Evolutionary conservation across 2,329 filamentous ascomycete species (phyloP).

Genomic region (Macrophomina tecta): DNA sequence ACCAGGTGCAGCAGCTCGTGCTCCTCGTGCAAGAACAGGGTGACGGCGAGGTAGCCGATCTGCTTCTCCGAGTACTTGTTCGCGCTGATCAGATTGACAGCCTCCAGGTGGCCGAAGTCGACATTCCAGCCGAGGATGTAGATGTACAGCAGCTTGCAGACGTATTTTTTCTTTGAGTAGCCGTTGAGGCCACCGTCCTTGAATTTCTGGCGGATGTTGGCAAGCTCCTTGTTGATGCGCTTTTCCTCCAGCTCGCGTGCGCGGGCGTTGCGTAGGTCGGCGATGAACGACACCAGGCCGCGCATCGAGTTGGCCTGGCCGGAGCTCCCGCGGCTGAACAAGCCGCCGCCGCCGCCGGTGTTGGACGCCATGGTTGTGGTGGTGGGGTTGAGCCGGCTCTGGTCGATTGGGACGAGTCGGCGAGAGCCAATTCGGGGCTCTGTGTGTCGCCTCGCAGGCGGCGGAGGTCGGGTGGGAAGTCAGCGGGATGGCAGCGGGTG

Average conservation of each 20-base stretch:
- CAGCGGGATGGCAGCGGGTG: conserved; percentile 12
- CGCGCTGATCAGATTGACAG: conserved; percentile 95
- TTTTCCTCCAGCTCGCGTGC: conserved; percentile 97
- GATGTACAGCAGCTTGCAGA: conserved; percentile 99
- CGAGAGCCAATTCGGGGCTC: conserved; percentile 9
- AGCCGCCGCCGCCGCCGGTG: conserved; percentile 43
- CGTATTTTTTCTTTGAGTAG: conserved; percentile 99
- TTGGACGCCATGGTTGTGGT: conserved; percentile 43
- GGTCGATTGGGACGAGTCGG: conserved; percentile 3
- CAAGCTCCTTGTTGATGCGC: conserved; percentile 98
- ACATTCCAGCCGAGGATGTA: conserved; percentile 99
- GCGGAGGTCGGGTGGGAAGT: conserved; percentile 20
- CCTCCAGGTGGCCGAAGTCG: conserved; percentile 97
- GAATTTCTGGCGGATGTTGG: conserved; percentile 98
- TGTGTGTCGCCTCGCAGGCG: conserved; percentile 26
- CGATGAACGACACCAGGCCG: conserved; percentile 92
- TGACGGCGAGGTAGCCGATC: conserved; percentile 97
- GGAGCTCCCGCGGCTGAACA: conserved; percentile 50
- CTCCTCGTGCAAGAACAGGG: conserved; percentile 93
- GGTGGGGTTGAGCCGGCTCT: not conserved
- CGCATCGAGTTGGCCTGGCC: conserved; percentile 51
- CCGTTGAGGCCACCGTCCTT: conserved; percentile 93
- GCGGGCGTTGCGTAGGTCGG: conserved; percentile 91
- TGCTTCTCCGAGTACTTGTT: conserved; percentile 99
- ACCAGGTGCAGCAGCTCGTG: conserved; percentile 96